Conservation (phyloP, 1,139 yeast genomes). For the Nakaseomyces uthaithaninus region DNA sequence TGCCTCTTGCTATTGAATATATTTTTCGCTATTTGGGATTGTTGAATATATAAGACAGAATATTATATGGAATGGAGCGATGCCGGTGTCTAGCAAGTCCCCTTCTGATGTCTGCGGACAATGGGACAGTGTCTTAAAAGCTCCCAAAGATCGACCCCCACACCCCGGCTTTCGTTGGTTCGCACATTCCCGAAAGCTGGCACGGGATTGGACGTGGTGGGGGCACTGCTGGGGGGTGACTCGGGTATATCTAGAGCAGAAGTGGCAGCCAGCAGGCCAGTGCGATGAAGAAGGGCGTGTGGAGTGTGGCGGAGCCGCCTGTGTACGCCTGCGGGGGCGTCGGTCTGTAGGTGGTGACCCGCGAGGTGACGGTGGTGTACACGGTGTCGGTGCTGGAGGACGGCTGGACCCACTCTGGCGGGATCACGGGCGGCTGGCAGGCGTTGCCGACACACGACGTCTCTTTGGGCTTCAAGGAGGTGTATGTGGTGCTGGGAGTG, state of each 20-base stretch:
- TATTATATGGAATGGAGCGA: too few relatives aligned
- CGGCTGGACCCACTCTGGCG: background rate
- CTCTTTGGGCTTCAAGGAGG: constrained; percentile 2
- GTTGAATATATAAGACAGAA: too few relatives aligned
- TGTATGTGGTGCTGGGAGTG: background rate
- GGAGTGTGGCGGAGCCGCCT: background rate
- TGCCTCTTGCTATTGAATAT: too few relatives aligned
- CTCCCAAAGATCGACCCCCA: background rate
- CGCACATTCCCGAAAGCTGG: background rate
- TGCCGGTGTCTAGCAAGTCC: too few relatives aligned
- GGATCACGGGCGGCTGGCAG: constrained; percentile 2
- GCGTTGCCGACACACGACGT: background rate
- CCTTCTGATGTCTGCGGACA: too few relatives aligned
- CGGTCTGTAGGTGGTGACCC: background rate
- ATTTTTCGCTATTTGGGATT: too few relatives aligned
- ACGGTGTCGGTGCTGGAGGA: background rate
- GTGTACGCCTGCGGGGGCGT: background rate
- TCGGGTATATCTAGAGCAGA: too few relatives aligned
- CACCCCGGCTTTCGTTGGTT: background rate
- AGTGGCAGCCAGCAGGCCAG: background rate
- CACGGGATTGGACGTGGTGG: background rate
- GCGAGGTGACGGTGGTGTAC: constrained; percentile 1
- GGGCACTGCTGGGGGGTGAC: too few relatives aligned
- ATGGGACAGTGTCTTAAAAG: too few relatives aligned
- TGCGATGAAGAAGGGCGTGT: background rate